Evolutionary conservation across 1,284 basidiomycete genomes (phyloP), one percentile per base, ranked within the genome.

Genomic region (Hemileccinum hortonii): DNA sequence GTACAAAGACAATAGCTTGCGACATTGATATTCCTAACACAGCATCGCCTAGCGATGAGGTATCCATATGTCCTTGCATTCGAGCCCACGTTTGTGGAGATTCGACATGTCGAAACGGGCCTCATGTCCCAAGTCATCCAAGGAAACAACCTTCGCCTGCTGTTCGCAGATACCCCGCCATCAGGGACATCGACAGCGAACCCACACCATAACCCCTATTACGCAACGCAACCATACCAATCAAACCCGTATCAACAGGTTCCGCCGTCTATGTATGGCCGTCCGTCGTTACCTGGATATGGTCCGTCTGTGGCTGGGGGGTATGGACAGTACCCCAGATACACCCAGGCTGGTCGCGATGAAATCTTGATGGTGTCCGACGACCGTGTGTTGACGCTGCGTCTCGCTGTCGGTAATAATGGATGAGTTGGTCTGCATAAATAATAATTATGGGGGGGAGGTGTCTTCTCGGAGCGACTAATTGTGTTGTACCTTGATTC

Each of bases 41-140:
- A 32, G 18, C 11, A 24, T 44, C 42, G 16, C 22, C 44, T 64
- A 97, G 96, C 97, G 3, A 81, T 98, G 24, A 92, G 96, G 68
- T 96, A 96, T 71, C 96, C 97, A 1, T 99, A 95, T 70, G 92
- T 99, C 30, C 79, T 99, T 39, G 97, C 96, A 0, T 98, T 99
- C 64, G 97, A 99, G 67, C 90, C 94, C 11, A 90, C 87, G 3
- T 99, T 99, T 66, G 88, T 99, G 64, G 97, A 99, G 71, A 90
- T 99, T 45, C 87, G 95, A 40, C 92, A 98, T 67, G 94, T 99
- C 56, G 92, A 97, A 68, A 93, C 90, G 5, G 94, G 96, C 9
- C 76, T 86, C 32, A 81, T 99, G 68, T 88, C 94, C 24, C 97
- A 99, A 75, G 91, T 99, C 63, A 97, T 99, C 56, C 94, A 96